Percentiles rank a stretch among this genome's conserved stretches.
Conservation (phyloP, 2,329 filamentous ascomycete genomes). For the Cylindrodendrum hubeiense region DNA sequence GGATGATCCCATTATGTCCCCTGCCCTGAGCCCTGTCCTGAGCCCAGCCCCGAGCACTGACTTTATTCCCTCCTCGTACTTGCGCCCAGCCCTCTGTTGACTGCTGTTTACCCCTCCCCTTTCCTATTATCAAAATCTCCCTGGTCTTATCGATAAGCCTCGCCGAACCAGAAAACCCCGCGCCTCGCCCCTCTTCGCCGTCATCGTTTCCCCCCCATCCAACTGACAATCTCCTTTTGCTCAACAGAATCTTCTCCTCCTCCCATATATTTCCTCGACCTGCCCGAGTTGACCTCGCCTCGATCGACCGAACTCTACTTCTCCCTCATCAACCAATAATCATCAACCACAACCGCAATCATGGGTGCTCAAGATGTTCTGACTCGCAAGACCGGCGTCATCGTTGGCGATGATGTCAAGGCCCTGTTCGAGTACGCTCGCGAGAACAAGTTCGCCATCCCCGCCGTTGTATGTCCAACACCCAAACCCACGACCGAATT, state of each 20-base stretch:
- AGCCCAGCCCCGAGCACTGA: conserved; percentile 16
- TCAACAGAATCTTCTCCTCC: conserved; percentile 37
- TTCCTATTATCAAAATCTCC: conserved; percentile 16
- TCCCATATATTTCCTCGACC: conserved; percentile 29
- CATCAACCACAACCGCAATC: conserved; percentile 41
- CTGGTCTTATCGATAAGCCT: conserved; percentile 41
- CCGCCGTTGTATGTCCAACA: conserved; percentile 70
- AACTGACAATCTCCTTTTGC: conserved; percentile 39
- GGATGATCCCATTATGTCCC: conserved; percentile 40
- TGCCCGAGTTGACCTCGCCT: conserved; percentile 29
- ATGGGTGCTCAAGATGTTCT: conserved; percentile 58
- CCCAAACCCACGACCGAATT: not conserved
- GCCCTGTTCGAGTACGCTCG: conserved; percentile 90
- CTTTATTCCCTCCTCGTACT: not conserved
- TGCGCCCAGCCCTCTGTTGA: conserved; percentile 5
- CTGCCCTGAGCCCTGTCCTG: conserved; percentile 20
- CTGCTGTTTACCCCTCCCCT: conserved; percentile 29
- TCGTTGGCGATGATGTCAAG: conserved; percentile 66
- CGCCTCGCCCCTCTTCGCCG: conserved; percentile 36
- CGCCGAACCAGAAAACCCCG: conserved; percentile 42
- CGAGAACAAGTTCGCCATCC: conserved; percentile 89
- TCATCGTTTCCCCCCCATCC: conserved; percentile 36
- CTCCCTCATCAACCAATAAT: conserved; percentile 22
- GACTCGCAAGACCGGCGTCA: conserved; percentile 66
- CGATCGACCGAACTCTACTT: conserved; percentile 25